Conservation (phyloP, 2,329 filamentous ascomycete genomes). For the Pseudocercospora cruenta region DNA sequence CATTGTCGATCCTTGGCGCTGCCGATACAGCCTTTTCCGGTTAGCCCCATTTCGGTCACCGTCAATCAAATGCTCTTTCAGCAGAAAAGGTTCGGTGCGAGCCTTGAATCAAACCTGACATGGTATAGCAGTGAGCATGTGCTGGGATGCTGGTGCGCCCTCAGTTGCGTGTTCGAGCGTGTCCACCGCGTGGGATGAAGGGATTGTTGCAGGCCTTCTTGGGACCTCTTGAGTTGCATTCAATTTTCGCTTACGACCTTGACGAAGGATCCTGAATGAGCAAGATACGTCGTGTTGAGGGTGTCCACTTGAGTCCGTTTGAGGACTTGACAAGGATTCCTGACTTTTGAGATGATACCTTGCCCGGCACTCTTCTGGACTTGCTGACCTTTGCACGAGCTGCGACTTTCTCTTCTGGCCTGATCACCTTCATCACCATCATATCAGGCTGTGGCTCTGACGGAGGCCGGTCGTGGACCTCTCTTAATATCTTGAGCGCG, state of each 20-base stretch:
- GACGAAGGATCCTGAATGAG: neutral
- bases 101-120: neutral
- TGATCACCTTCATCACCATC: neutral
- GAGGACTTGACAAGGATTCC: neutral
- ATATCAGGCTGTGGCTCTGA: neutral
- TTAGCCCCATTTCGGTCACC: neutral
- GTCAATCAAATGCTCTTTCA: neutral
- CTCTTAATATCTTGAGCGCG: neutral
- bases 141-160: neutral
- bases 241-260: neutral
- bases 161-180: conserved; percentile 8
- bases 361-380: neutral
- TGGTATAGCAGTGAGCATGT: neutral
- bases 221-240: conserved; percentile 3
- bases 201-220: conserved; percentile 1
- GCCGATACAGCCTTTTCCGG: neutral
- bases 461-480: neutral
- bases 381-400: conserved; percentile 3
- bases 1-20: conserved; percentile 8
- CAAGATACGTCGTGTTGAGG: conserved; percentile 3
- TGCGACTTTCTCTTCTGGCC: neutral
- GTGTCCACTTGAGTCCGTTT: conserved; percentile 12
- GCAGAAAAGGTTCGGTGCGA: conserved; percentile 1
- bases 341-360: neutral
- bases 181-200: conserved; percentile 2